phyloP scores from a whole-genome alignment of 495 filamentous ascomycete species.

The Lepidopterella palustris region DNA sequence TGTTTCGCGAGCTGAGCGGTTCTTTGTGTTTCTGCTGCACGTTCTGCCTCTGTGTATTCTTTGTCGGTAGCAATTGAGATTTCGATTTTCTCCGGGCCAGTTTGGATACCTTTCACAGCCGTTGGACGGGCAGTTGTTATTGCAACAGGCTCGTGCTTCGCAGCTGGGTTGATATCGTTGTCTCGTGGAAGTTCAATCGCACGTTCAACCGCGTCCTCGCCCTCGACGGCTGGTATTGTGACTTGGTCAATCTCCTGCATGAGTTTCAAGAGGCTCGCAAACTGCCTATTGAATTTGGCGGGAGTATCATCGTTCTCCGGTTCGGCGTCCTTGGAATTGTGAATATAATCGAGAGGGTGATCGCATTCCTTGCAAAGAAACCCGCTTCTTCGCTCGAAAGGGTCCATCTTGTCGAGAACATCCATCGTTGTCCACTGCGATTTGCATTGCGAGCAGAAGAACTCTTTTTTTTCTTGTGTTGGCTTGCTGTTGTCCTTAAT shows the following conservation, averaged over 20 bases:
- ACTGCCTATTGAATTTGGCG: constrained; percentile 77
- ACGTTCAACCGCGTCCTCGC: constrained; percentile 65
- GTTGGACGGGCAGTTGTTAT: constrained; percentile 46
- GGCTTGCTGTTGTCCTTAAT: constrained; percentile 77
- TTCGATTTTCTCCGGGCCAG: constrained; percentile 62
- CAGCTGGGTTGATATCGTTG: constrained; percentile 52
- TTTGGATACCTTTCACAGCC: constrained; percentile 66
- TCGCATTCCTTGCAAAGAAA: constrained; percentile 83
- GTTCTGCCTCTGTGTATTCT: constrained; percentile 68
- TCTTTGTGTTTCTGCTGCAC: constrained; percentile 61
- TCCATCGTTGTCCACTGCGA: constrained; percentile 80
- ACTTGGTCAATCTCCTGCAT: constrained; percentile 79
- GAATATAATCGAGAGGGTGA: constrained; percentile 49
- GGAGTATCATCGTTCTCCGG: constrained; percentile 67
- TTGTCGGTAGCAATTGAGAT: constrained; percentile 69
- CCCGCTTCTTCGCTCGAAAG: constrained; percentile 43
- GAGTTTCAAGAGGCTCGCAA: constrained; percentile 74
- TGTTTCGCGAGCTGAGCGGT: constrained; percentile 71
- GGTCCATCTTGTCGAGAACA: constrained; percentile 63
- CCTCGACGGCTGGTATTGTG: constrained; percentile 78
- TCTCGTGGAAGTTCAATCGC: constrained; percentile 56
- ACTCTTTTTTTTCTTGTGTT: constrained; percentile 79
- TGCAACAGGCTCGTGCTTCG: constrained; percentile 47
- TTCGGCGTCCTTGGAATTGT: constrained; percentile 57
- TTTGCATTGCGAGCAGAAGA: constrained; percentile 72